phyloP scores from a whole-genome alignment of 495 filamentous ascomycete species.

The Penicillium simplicissimum region DNA sequence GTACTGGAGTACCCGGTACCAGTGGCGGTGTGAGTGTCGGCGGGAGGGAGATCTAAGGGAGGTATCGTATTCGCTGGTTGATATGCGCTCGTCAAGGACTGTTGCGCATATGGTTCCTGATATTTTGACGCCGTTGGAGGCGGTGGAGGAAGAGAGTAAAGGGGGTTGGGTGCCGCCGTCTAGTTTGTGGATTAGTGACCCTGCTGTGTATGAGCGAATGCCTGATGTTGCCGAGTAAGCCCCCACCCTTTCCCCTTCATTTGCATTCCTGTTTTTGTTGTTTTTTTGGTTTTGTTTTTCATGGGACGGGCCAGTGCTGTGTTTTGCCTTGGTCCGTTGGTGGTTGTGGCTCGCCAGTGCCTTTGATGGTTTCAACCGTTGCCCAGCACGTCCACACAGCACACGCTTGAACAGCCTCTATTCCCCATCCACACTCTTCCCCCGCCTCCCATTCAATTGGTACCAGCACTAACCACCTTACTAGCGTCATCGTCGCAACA shows the following conservation, averaged over 20 bases:
- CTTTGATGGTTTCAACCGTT: background rate
- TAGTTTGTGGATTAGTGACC: conserved; percentile 83
- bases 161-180: conserved; percentile 93
- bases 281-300: background rate
- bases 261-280: conserved; percentile 1
- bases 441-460: background rate
- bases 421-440: background rate
- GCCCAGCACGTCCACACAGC: background rate
- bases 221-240: conserved; percentile 94
- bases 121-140: conserved; percentile 66
- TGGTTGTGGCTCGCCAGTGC: background rate
- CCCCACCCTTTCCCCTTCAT: background rate
- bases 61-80: conserved; percentile 76
- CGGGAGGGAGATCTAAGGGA: conserved; percentile 60
- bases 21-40: conserved; percentile 75
- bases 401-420: background rate
- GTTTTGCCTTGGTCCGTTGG: background rate
- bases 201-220: conserved; percentile 60
- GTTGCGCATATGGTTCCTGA: conserved; percentile 89
- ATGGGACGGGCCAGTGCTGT: too few relatives aligned
- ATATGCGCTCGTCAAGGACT: conserved; percentile 58
- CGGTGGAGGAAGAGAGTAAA: conserved; percentile 69
- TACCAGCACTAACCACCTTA: background rate
- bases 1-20: conserved; percentile 86
- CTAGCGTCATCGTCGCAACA: conserved; percentile 83